These are phyloP conservation scores for Picochlorum sp. DNA, from an alignment of 139 green algal genomes.

Conservation along the genomic window DNA sequence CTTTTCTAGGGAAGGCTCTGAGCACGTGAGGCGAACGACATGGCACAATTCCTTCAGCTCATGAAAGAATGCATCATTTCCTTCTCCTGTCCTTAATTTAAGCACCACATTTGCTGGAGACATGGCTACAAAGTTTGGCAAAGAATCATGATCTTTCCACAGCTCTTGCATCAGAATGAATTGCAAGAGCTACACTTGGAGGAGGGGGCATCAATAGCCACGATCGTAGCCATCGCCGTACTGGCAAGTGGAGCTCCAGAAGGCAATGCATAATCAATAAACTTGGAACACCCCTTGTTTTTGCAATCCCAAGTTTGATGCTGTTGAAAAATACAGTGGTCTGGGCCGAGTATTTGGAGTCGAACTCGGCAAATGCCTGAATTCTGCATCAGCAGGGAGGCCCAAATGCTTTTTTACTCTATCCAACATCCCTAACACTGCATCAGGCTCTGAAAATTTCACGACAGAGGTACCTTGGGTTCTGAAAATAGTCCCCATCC, in stretches of 20 bases:
- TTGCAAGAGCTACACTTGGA: slow-evolving; percentile 17
- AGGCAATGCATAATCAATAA: slow-evolving; percentile 45
- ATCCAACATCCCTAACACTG: slow-evolving; percentile 33
- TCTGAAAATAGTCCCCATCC: slow-evolving; percentile 28
- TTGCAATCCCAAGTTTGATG: slow-evolving; percentile 64
- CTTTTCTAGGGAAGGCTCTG: neutral
- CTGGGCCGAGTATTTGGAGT: slow-evolving; percentile 24
- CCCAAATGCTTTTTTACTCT: slow-evolving; percentile 20
- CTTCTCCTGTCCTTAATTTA: slow-evolving; percentile 31
- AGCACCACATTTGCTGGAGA: slow-evolving; percentile 30
- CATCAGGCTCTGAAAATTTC: slow-evolving; percentile 29
- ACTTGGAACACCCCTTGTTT: slow-evolving; percentile 44
- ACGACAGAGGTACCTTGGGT: slow-evolving; percentile 23
- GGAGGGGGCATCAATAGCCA: slow-evolving; percentile 51
- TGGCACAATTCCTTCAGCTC: slow-evolving; percentile 29
- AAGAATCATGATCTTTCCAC: slow-evolving; percentile 5
- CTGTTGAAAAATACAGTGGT: slow-evolving; percentile 62
- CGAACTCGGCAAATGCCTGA: slow-evolving; percentile 12
- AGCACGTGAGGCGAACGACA: neutral
- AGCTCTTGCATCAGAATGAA: slow-evolving; percentile 24
- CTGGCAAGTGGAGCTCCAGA: slow-evolving; percentile 3
- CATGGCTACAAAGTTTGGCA: slow-evolving; percentile 27
- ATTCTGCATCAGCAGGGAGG: slow-evolving; percentile 10
- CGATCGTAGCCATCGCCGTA: slow-evolving; percentile 29
- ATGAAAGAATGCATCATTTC: slow-evolving; percentile 33